Percentiles rank a stretch among this genome's conserved stretches.
Evolutionary conservation across 257 asterid species (phyloP).

Genomic region (Primulina eburnea): DNA sequence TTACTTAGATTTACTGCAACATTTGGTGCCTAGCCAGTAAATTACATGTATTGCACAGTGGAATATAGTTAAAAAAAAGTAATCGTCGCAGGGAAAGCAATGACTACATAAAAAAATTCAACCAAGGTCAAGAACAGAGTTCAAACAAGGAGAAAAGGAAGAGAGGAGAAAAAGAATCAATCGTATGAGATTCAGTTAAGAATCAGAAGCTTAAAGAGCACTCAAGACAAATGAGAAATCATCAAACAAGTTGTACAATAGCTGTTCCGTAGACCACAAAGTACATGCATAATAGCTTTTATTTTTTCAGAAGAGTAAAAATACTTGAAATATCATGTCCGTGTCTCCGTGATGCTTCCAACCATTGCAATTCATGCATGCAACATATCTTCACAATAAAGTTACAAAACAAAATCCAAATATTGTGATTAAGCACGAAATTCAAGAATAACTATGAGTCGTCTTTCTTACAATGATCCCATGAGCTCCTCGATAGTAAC

Average conservation of each 20-base stretch:
- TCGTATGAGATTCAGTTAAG: not conserved
- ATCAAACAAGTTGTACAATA: constrained; percentile 2
- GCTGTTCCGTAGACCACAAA: not conserved
- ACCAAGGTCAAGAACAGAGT: not conserved
- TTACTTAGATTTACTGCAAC: not conserved
- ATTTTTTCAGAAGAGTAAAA: not conserved
- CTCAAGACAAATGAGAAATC: not conserved
- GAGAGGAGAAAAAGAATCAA: not conserved
- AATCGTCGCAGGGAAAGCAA: not conserved
- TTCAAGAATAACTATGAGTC: constrained; percentile 14
- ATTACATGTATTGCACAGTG: not conserved
- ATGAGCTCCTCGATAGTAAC: constrained; percentile 97
- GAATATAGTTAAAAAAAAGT: no score
- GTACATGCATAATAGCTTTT: not conserved
- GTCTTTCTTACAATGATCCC: constrained; percentile 81
- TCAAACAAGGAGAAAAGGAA: not conserved
- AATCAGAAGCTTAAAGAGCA: constrained; percentile 3
- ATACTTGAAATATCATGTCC: not conserved
- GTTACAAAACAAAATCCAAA: not conserved
- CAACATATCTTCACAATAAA: constrained; percentile 4
- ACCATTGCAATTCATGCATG: not conserved
- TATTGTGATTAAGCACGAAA: constrained; percentile 3
- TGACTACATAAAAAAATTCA: not conserved
- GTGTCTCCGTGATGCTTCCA: not conserved
- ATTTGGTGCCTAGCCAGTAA: not conserved